A percentile compares a stretch with the other conserved stretches of the same genome.
Evolutionary conservation across 2,329 filamentous ascomycete species (phyloP).

Genomic region (Penicillium thymicola): DNA sequence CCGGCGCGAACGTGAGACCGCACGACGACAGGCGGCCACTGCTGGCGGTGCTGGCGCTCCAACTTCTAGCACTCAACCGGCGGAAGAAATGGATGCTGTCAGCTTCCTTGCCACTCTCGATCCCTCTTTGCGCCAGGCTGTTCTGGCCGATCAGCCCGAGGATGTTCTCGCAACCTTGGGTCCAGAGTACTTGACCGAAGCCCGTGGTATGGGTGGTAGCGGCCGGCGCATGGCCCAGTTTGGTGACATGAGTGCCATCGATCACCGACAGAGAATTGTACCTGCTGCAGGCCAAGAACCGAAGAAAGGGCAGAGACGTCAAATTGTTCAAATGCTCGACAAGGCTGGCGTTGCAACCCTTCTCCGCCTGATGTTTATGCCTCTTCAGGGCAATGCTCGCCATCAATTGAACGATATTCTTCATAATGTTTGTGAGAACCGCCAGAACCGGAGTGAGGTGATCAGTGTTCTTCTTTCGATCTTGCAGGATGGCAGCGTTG

Average conservation of each 20-base stretch:
- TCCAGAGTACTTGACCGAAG: conserved; percentile 81
- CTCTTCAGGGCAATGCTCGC: conserved; percentile 82
- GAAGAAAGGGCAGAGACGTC: conserved; percentile 69
- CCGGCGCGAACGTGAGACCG: conserved; percentile 78
- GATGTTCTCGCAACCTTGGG: conserved; percentile 81
- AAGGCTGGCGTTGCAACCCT: conserved; percentile 94
- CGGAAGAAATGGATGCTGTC: conserved; percentile 85
- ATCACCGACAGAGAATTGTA: conserved; percentile 37
- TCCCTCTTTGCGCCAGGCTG: conserved; percentile 76
- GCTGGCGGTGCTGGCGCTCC: conserved; percentile 40
- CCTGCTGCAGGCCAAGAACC: conserved; percentile 45
- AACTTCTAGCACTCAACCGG: conserved; percentile 42
- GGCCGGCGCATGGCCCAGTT: conserved; percentile 56
- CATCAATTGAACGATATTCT: conserved; percentile 82
- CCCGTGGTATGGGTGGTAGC: conserved; percentile 65
- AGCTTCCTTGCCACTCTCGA: conserved; percentile 90
- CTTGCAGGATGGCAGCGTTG: conserved; percentile 89
- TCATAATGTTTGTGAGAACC: conserved; percentile 88
- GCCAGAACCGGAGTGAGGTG: conserved; percentile 92
- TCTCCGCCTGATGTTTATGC: conserved; percentile 96
- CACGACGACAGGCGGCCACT: conserved; percentile 59
- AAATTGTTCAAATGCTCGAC: conserved; percentile 94
- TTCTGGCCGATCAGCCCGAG: conserved; percentile 88
- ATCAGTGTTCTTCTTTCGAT: conserved; percentile 90
- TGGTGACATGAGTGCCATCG: conserved; percentile 41